Evolutionary conservation across 805 yeast species (phyloP), one percentile per base, ranked within the genome.

Genomic region (Metschnikowia peoriensis): DNA sequence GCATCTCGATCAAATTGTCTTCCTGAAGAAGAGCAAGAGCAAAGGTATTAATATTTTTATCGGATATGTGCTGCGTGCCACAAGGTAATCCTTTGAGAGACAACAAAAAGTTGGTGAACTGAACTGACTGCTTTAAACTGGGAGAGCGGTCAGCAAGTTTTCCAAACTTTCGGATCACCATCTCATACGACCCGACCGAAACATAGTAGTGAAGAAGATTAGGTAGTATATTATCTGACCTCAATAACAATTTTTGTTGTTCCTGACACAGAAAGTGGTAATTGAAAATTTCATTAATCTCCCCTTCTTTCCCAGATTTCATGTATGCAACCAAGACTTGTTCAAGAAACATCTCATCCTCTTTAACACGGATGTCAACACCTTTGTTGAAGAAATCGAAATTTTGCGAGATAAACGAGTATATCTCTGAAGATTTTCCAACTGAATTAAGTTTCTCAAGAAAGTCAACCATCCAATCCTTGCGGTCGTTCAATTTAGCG

Each of bases 181-280:
- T 29, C 11, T 61, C 57, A 37, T 45, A 44, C 11, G 61, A 44
- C 22, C 70, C 65, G 44, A 51, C 22, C 29, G 52, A 44, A 32
- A 60, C 54, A 52, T 67, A 66, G 53, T 66, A 69, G 14, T 59
- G 57, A 35, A 67, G 55, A 29, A 69, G 58, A 40, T 62, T 52
- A 7, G 52, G 46, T 10, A 62, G 47, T n/a, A 69, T 57, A 22
- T 55, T 54, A 27, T 58, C 47, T 17, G 61, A 66, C 6, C 44
- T 42, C 38, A 52, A 48, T 49, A 58, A 55, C 10, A 41, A 46
- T 52, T 55, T 55, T 47, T 45, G 55, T 29, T 50, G 60, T 28
- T 46, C 53, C 1, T 28, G 45, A 2, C 59, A 57, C 2, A 52
- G 29, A 15, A 63, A 58, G 29, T 55, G 50, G 11, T 52, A 47